Percentiles rank a stretch among this genome's conserved stretches.
phyloP scores from a whole-genome alignment of 257 asterid genomes.

The Agastache rugosa region DNA sequence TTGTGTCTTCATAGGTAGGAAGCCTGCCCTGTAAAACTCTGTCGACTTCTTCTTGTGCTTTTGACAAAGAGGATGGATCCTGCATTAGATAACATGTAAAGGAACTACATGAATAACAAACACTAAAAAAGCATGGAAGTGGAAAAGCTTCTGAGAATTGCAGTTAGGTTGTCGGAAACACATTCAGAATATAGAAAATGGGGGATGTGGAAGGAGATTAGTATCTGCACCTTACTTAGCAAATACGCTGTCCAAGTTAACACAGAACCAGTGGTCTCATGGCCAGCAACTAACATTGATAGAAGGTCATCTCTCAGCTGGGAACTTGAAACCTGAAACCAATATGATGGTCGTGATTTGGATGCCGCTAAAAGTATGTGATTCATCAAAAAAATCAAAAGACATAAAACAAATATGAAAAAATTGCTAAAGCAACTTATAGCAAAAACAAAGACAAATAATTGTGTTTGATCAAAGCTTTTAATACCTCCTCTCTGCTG shows the following conservation, averaged over 20 bases:
- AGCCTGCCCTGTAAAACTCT: slow-evolving; percentile 75
- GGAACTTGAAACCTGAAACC: slow-evolving; percentile 76
- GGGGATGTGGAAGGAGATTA: slow-evolving; percentile 20
- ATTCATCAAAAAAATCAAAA: not conserved
- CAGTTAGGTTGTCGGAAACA: not conserved
- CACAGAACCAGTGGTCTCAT: slow-evolving; percentile 97
- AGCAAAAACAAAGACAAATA: slow-evolving; percentile 1
- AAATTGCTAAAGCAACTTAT: not conserved
- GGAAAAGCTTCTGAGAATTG: not conserved
- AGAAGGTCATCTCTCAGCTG: slow-evolving; percentile 94
- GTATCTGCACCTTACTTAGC: slow-evolving; percentile 80
- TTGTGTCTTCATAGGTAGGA: slow-evolving; percentile 83
- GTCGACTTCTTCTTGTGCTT: slow-evolving; percentile 93
- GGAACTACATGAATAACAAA: slow-evolving; percentile 30
- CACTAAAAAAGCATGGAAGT: slow-evolving; percentile 15
- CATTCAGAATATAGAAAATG: not conserved
- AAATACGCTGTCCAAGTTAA: slow-evolving; percentile 89
- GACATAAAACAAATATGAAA: not conserved
- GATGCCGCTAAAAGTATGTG: not conserved
- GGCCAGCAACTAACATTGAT: slow-evolving; percentile 99
- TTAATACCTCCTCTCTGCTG: slow-evolving; percentile 92
- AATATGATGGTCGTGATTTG: slow-evolving; percentile 6
- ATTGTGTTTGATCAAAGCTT: slow-evolving; percentile 8
- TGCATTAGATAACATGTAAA: slow-evolving; percentile 35
- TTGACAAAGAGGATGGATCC: slow-evolving; percentile 69